Percentiles rank a stretch among this genome's conserved stretches.
Conservation (phyloP, 208 protist species). For the Wallacemonas sp. region DNA sequence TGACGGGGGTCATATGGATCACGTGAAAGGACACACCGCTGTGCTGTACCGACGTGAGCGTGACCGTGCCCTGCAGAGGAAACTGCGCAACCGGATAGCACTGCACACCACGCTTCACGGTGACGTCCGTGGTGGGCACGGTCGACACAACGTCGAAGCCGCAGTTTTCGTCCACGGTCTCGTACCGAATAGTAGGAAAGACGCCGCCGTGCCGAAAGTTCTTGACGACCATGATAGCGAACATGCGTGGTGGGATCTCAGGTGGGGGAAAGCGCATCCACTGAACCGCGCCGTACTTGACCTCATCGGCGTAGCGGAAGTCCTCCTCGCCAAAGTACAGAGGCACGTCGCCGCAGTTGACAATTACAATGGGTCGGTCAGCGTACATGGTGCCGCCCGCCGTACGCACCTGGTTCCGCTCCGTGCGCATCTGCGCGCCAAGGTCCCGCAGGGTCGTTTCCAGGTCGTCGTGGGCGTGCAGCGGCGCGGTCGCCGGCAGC, state of each 20-base stretch:
- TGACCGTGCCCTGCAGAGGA: not conserved
- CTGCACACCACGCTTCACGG: constrained; percentile 14
- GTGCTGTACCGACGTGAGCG: constrained; percentile 10
- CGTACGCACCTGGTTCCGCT: constrained; percentile 5
- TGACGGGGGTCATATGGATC: constrained; percentile 1
- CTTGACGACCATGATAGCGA: constrained; percentile 29
- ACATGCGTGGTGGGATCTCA: constrained; percentile 42
- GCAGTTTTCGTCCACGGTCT: constrained; percentile 40
- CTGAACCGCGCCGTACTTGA: constrained; percentile 17
- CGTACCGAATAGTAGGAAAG: constrained; percentile 39
- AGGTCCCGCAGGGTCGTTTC: constrained; percentile 1
- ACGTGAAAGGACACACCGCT: constrained; percentile 12
- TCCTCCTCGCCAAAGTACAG: constrained; percentile 45
- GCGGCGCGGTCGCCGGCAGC: constrained; percentile 5
- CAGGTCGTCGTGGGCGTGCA: not conserved
- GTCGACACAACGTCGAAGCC: constrained; percentile 25
- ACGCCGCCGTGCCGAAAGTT: constrained; percentile 13
- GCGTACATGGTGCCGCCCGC: constrained; percentile 14
- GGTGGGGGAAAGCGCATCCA: constrained; percentile 58
- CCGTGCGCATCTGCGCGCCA: not conserved
- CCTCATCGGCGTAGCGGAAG: constrained; percentile 13
- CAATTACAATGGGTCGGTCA: constrained; percentile 29
- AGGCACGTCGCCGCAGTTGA: constrained; percentile 45
- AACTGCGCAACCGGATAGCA: constrained; percentile 9
- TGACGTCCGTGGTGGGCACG: not conserved